Conservation (phyloP, 2,329 filamentous ascomycete genomes). For the Trichoderma atroviride region DNA sequence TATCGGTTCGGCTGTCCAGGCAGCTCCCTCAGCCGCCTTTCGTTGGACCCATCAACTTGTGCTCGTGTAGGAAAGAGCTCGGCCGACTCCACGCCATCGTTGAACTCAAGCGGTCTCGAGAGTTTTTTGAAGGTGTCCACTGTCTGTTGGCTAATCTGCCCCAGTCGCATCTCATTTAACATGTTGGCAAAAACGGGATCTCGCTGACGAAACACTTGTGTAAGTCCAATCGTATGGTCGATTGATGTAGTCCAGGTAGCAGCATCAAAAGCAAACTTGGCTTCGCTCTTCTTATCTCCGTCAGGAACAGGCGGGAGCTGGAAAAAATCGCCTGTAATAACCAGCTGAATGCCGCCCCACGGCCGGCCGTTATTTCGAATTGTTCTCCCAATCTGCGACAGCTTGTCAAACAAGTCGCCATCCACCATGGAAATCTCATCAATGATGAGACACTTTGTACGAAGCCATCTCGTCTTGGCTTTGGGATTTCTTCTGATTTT, state of each 20-base stretch:
- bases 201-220: slow-evolving; percentile 94
- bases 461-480: slow-evolving; percentile 84
- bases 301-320: slow-evolving; percentile 94
- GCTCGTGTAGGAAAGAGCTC: slow-evolving; percentile 89
- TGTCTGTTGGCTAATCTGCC: slow-evolving; percentile 75
- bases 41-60: slow-evolving; percentile 89
- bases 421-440: slow-evolving; percentile 99
- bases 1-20: slow-evolving; percentile 69
- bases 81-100: slow-evolving; percentile 71
- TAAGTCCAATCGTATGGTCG: slow-evolving; percentile 92
- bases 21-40: slow-evolving; percentile 69
- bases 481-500: slow-evolving; percentile 90
- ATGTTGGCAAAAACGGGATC: slow-evolving; percentile 87
- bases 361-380: slow-evolving; percentile 89
- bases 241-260: slow-evolving; percentile 90
- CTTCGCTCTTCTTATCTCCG: slow-evolving; percentile 60
- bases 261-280: slow-evolving; percentile 92
- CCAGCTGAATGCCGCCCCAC: slow-evolving; percentile 93
- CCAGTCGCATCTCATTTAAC: slow-evolving; percentile 97
- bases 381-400: slow-evolving; percentile 81
- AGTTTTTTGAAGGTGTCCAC: slow-evolving; percentile 76
- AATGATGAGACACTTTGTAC: slow-evolving; percentile 83
- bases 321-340: slow-evolving; percentile 98
- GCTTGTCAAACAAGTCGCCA: slow-evolving; percentile 93
- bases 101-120: slow-evolving; percentile 68